Evolutionary conservation across 306 rosid genomes (phyloP).

Genomic region (Albizia julibrissin): DNA sequence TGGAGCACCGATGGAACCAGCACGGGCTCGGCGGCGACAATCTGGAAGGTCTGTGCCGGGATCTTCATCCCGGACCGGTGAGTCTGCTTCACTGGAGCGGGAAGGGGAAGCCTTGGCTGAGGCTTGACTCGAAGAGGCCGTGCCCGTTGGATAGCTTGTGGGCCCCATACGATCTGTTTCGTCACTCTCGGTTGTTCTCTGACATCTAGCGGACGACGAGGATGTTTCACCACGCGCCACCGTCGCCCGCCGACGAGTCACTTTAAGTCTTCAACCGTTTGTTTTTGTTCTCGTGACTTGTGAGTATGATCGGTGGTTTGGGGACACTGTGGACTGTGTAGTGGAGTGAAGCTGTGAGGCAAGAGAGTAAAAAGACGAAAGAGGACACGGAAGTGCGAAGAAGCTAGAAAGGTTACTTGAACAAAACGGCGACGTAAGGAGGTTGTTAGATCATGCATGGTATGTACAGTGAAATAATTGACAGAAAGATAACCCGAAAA

Average conservation of each 20-base stretch:
- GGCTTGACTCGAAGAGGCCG: slow-evolving; percentile 74
- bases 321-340: not conserved
- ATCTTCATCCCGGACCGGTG: slow-evolving; percentile 87
- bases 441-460: not conserved
- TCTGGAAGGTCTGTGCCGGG: slow-evolving; percentile 70
- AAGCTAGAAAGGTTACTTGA: not conserved
- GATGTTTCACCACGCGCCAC: not conserved
- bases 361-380: slow-evolving; percentile 20
- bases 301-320: not conserved
- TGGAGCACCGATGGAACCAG: slow-evolving; percentile 95
- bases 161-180: slow-evolving; percentile 87
- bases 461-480: not conserved
- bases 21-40: slow-evolving; percentile 94
- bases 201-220: slow-evolving; percentile 40
- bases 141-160: slow-evolving; percentile 88
- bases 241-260: not conserved
- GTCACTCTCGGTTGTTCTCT: slow-evolving; percentile 54
- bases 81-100: slow-evolving; percentile 95
- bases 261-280: not conserved
- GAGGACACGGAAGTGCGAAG: slow-evolving; percentile 30
- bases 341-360: not conserved
- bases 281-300: not conserved
- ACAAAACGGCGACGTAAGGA: not conserved
- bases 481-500: not conserved
- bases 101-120: slow-evolving; percentile 91